phyloP scores from a whole-genome alignment of 164 flowering plant species.

The Stephania japonica region DNA sequence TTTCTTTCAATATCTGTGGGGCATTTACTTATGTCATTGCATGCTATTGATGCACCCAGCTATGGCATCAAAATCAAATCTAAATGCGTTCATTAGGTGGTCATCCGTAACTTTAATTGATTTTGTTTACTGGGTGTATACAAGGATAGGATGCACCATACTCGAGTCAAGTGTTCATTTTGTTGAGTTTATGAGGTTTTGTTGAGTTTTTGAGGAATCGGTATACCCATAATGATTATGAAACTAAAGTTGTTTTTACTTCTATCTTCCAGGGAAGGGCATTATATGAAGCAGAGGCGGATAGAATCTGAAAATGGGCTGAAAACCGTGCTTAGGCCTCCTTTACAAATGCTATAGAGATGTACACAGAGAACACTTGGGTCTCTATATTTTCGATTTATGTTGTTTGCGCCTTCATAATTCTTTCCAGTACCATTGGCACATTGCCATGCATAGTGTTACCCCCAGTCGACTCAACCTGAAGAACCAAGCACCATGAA shows the following conservation, averaged over 20 bases:
- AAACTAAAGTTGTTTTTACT: slow-evolving; percentile 6
- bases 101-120: no score
- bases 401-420: slow-evolving; percentile 95
- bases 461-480: slow-evolving; percentile 11
- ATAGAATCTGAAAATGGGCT: slow-evolving; percentile 93
- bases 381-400: slow-evolving; percentile 90
- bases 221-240: not conserved
- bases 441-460: slow-evolving; percentile 40
- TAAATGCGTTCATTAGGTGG: not conserved
- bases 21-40: not conserved
- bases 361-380: slow-evolving; percentile 96
- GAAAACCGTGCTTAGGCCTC: slow-evolving; percentile 85
- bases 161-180: no score
- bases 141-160: no score
- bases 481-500: slow-evolving; percentile 5
- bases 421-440: slow-evolving; percentile 68
- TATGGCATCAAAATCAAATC: not conserved
- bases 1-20: not conserved
- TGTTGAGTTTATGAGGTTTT: no score
- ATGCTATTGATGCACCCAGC: not conserved
- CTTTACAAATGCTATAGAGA: slow-evolving; percentile 98
- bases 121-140: no score
- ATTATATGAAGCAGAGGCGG: slow-evolving; percentile 96
- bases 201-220: not conserved
- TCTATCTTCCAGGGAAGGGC: slow-evolving; percentile 73